Conservation (phyloP, 2,329 filamentous ascomycete species). For the Penicillium sclerotiorum region DNA sequence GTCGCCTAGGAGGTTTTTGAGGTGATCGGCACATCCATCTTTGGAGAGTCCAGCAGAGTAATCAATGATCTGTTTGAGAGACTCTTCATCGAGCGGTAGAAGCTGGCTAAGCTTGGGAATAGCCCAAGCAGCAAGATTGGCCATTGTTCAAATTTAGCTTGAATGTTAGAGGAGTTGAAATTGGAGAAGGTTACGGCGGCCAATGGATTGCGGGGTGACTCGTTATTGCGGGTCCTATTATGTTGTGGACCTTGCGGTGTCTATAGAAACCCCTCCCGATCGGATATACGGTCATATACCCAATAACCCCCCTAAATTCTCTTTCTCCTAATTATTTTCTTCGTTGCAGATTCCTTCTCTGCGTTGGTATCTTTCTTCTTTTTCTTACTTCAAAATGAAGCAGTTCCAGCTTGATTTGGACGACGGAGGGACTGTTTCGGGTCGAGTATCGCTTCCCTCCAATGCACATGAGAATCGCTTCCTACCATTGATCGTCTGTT, state of each 20-base stretch:
- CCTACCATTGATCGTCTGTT: constrained; percentile 11
- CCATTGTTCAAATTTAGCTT: constrained; percentile 4
- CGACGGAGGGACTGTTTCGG: not conserved
- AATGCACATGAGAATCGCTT: not conserved
- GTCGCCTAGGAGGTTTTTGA: constrained; percentile 85
- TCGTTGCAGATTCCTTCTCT: too few species aligned
- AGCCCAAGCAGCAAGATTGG: constrained; percentile 56
- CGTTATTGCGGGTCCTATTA: too few species aligned
- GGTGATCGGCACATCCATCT: constrained; percentile 76
- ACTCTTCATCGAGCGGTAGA: constrained; percentile 81
- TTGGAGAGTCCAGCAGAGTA: constrained; percentile 79
- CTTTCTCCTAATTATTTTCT: too few species aligned
- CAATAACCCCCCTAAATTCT: too few species aligned
- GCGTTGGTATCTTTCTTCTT: too few species aligned
- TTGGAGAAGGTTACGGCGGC: not conserved
- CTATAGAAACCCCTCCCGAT: too few species aligned
- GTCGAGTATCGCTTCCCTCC: not conserved
- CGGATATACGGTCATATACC: too few species aligned
- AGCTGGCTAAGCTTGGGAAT: constrained; percentile 74
- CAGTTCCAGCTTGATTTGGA: not conserved
- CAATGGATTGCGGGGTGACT: too few species aligned
- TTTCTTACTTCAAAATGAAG: too few species aligned
- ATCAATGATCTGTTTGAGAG: constrained; percentile 79
- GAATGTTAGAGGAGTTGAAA: not conserved
- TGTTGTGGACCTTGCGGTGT: too few species aligned